Percentiles rank a stretch among this genome's conserved stretches.
Evolutionary conservation across 495 filamentous ascomycete species (phyloP).

Genomic region (Hapsidospora chrysogenum): DNA sequence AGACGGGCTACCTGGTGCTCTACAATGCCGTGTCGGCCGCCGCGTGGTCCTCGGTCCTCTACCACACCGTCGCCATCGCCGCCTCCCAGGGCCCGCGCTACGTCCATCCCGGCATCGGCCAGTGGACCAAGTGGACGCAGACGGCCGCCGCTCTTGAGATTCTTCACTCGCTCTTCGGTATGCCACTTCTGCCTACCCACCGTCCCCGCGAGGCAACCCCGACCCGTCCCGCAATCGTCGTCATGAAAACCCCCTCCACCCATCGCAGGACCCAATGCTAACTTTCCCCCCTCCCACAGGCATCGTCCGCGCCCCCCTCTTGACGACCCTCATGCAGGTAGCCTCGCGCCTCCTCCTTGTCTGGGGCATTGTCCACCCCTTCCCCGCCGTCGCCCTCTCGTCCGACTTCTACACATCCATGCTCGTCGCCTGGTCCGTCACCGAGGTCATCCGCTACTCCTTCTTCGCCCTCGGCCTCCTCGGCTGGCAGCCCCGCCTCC

Average conservation of each 20-base stretch:
- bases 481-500: constrained; percentile 36
- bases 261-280: background rate
- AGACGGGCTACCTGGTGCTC: constrained; percentile 45
- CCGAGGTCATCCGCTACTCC: constrained; percentile 76
- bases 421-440: constrained; percentile 69
- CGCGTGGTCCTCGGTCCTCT: constrained; percentile 54
- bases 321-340: constrained; percentile 83
- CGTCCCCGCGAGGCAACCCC: too few species aligned
- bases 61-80: constrained; percentile 27
- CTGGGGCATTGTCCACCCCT: constrained; percentile 57
- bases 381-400: constrained; percentile 36
- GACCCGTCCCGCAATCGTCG: too few species aligned
- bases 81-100: constrained; percentile 12
- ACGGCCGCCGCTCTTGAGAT: constrained; percentile 71
- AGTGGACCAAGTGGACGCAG: constrained; percentile 64
- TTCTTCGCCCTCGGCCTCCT: constrained; percentile 63
- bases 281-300: constrained; percentile 22
- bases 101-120: constrained; percentile 29
- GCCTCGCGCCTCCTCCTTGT: constrained; percentile 66
- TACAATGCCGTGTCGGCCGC: constrained; percentile 60
- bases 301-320: constrained; percentile 66
- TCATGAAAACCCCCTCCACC: constrained; percentile 1
- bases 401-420: constrained; percentile 43
- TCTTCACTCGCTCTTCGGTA: constrained; percentile 57
- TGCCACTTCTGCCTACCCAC: constrained; percentile 1